Evolutionary conservation across 805 yeast genomes (phyloP).

Genomic region (Pichia paraexigua): DNA sequence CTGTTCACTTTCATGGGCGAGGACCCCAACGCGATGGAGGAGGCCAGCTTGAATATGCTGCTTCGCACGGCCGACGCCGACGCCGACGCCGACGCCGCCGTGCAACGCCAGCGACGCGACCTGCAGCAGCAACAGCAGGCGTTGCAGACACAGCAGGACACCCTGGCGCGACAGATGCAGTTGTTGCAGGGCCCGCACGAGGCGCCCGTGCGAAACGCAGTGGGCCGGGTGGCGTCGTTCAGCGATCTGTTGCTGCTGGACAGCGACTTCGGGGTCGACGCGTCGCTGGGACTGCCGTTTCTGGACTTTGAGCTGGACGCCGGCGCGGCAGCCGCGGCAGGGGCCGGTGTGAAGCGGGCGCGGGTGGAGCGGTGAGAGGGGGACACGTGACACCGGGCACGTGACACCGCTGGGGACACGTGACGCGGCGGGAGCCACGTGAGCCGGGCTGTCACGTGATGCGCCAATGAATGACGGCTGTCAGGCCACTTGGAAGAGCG

Average conservation of each 20-base stretch:
- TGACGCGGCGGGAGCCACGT: too few species aligned
- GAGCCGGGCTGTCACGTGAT: too few species aligned
- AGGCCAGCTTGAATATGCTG: constrained; percentile 12
- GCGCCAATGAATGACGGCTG: too few species aligned
- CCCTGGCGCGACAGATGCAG: constrained; percentile 12
- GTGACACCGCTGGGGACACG: too few species aligned
- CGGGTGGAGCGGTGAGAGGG: background rate
- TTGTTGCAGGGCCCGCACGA: constrained; percentile 11
- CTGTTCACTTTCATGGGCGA: constrained; percentile 9
- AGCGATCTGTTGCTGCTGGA: constrained; percentile 27
- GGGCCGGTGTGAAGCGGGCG: background rate
- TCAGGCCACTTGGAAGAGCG: background rate
- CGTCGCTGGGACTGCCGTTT: constrained; percentile 67
- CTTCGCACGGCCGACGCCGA: constrained; percentile 7
- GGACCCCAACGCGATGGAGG: constrained; percentile 13
- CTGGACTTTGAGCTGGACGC: constrained; percentile 42
- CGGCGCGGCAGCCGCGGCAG: constrained; percentile 3
- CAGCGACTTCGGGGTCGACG: constrained; percentile 69
- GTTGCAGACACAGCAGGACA: constrained; percentile 19
- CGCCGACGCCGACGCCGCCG: too few species aligned
- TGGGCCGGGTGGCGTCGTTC: constrained; percentile 12
- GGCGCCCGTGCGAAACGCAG: background rate
- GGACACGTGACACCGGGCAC: too few species aligned
- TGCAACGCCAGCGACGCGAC: background rate
- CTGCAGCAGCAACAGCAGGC: constrained; percentile 6